Evolutionary conservation across 176 grass and related monocot genomes (phyloP).

Genomic region (Canna indica): DNA sequence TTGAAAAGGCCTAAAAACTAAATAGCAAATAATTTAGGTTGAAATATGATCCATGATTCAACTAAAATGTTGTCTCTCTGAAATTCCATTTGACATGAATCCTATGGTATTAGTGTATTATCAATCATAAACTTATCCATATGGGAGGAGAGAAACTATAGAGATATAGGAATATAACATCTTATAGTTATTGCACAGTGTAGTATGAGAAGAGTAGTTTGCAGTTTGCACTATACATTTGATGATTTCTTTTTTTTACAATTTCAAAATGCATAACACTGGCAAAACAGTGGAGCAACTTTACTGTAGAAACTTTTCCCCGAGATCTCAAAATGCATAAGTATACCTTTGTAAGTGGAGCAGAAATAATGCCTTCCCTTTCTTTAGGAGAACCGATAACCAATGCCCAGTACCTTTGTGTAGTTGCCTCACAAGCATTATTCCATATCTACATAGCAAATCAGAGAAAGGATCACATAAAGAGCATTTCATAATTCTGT

Average conservation of each 20-base stretch:
- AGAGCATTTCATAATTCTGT: neutral
- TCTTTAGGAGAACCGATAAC: conserved; percentile 76
- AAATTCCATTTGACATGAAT: neutral
- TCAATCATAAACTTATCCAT: too few species aligned
- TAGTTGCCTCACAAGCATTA: conserved; percentile 47
- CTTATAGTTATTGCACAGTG: neutral
- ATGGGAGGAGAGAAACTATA: neutral
- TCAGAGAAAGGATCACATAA: neutral
- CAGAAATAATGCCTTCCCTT: conserved; percentile 64
- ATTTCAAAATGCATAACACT: neutral
- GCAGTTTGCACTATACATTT: neutral
- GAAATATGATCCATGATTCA: neutral
- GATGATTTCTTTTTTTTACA: neutral
- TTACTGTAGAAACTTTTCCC: neutral
- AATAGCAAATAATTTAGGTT: neutral
- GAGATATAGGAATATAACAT: neutral
- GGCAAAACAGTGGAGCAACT: neutral
- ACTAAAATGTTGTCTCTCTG: neutral
- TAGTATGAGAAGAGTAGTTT: neutral
- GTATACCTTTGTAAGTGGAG: conserved; percentile 61
- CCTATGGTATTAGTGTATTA: too few species aligned
- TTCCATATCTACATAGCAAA: conserved; percentile 52
- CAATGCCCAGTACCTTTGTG: conserved; percentile 68
- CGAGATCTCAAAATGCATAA: neutral
- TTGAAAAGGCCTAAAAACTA: neutral